Percentiles rank a stretch among this genome's conserved stretches.
Conservation (phyloP, 805 yeast genomes). For the Candida michaelii region DNA sequence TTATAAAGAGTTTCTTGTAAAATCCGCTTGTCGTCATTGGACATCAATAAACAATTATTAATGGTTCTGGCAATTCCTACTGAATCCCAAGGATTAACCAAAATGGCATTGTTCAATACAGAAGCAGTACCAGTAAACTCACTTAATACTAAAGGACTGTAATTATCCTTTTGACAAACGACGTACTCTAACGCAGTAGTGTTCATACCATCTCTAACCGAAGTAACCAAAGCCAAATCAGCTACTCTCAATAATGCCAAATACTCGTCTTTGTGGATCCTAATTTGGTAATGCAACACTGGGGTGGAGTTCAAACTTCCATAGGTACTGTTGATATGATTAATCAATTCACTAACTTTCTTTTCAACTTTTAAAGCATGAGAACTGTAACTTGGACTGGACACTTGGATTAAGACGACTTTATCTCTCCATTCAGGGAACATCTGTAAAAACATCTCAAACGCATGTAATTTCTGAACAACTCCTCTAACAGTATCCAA, state of each 20-base stretch:
- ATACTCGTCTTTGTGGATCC: conserved; percentile 85
- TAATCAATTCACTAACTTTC: conserved; percentile 78
- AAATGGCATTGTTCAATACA: conserved; percentile 67
- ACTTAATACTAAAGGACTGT: conserved; percentile 78
- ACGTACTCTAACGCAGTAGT: conserved; percentile 93
- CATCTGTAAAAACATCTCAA: conserved; percentile 82
- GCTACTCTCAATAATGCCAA: conserved; percentile 85
- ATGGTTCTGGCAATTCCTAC: conserved; percentile 89
- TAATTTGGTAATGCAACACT: conserved; percentile 88
- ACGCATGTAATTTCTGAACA: conserved; percentile 88
- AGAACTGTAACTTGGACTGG: conserved; percentile 65
- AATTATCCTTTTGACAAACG: conserved; percentile 73
- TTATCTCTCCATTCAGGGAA: conserved; percentile 89
- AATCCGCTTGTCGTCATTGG: conserved; percentile 42
- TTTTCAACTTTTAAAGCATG: conserved; percentile 68
- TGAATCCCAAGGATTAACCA: conserved; percentile 96
- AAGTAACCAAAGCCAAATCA: conserved; percentile 83
- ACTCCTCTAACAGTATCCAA: conserved; percentile 92
- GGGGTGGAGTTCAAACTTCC: conserved; percentile 85
- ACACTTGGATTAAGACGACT: conserved; percentile 88
- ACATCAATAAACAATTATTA: conserved; percentile 61
- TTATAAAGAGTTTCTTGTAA: conserved; percentile 57
- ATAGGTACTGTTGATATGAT: conserved; percentile 78
- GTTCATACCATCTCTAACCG: conserved; percentile 94
- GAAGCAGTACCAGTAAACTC: conserved; percentile 91